phyloP scores from a whole-genome alignment of 2,329 filamentous ascomycete species.

The Thermothelomyces thermophilus region DNA sequence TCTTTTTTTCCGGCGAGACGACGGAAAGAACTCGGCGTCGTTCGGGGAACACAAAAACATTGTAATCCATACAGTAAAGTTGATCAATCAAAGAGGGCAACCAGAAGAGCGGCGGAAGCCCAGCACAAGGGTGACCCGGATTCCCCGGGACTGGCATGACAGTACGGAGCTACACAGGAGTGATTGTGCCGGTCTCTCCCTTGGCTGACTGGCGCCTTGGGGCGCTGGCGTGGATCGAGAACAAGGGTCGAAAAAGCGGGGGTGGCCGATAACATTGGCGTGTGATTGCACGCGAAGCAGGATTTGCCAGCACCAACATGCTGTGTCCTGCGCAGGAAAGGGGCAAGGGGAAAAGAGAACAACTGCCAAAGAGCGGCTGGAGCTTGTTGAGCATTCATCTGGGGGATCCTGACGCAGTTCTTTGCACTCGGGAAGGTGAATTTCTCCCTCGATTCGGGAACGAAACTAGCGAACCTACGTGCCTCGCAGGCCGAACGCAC shows the following conservation, averaged over 20 bases:
- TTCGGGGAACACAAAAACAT: too few relatives aligned
- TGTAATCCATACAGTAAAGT: background rate
- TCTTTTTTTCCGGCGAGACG: too few relatives aligned
- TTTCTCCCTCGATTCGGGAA: too few relatives aligned
- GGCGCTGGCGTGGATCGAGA: slow-evolving; percentile 14
- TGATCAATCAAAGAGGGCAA: background rate
- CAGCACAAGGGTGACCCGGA: slow-evolving; percentile 4
- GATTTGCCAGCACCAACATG: slow-evolving; percentile 20
- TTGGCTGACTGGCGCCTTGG: slow-evolving; percentile 17
- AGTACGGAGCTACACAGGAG: too few relatives aligned
- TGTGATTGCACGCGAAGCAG: slow-evolving; percentile 24
- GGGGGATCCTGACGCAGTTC: too few relatives aligned
- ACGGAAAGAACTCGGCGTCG: too few relatives aligned
- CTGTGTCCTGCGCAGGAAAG: slow-evolving; percentile 14
- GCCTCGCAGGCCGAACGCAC: too few relatives aligned
- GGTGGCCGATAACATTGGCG: slow-evolving; percentile 22
- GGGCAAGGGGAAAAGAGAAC: slow-evolving; percentile 3
- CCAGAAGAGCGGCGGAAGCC: background rate
- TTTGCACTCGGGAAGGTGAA: too few relatives aligned
- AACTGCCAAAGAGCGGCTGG: background rate
- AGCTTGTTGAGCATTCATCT: too few relatives aligned
- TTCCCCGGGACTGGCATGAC: slow-evolving; percentile 13
- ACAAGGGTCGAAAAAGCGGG: slow-evolving; percentile 25
- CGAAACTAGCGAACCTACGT: too few relatives aligned
- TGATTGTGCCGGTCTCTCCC: slow-evolving; percentile 9